A percentile compares a stretch with the other conserved stretches of the same genome.
Conservation (phyloP, 2,329 filamentous ascomycete species). For the Trichoderma lentiforme region DNA sequence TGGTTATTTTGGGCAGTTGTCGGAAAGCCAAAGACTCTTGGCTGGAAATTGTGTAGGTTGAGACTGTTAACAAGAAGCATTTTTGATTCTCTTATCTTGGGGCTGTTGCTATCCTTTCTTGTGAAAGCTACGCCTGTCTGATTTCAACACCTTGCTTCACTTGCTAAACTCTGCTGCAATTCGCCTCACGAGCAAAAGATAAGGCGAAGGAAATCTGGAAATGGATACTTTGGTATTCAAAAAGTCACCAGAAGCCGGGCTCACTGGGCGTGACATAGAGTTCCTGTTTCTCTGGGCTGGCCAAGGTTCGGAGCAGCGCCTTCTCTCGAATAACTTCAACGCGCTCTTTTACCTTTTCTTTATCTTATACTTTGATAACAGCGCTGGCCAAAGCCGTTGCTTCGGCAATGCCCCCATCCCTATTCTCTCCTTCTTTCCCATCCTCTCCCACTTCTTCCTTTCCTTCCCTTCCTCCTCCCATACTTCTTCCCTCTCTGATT, state of each 20-base stretch:
- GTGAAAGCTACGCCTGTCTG: background rate
- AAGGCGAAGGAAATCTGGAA: background rate
- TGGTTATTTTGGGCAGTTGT: background rate
- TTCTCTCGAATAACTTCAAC: background rate
- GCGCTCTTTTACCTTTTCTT: background rate
- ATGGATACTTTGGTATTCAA: background rate
- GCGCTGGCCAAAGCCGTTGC: background rate
- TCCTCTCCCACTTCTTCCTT: background rate
- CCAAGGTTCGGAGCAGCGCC: background rate
- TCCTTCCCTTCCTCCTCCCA: background rate
- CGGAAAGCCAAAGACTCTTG: background rate
- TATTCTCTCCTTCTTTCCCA: background rate
- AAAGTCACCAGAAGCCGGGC: background rate
- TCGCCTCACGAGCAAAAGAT: background rate
- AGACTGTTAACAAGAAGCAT: background rate
- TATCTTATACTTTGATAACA: background rate
- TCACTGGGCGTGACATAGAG: background rate
- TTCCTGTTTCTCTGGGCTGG: background rate
- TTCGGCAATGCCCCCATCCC: background rate
- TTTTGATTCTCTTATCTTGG: background rate
- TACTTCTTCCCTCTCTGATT: background rate
- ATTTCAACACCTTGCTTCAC: background rate
- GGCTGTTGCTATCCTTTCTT: background rate
- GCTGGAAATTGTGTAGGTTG: background rate
- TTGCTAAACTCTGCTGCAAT: background rate